Evolutionary conservation across 768 basidiomycete genomes (phyloP), one percentile per base, ranked within the genome.

Genomic region (Scleroderma bovista): DNA sequence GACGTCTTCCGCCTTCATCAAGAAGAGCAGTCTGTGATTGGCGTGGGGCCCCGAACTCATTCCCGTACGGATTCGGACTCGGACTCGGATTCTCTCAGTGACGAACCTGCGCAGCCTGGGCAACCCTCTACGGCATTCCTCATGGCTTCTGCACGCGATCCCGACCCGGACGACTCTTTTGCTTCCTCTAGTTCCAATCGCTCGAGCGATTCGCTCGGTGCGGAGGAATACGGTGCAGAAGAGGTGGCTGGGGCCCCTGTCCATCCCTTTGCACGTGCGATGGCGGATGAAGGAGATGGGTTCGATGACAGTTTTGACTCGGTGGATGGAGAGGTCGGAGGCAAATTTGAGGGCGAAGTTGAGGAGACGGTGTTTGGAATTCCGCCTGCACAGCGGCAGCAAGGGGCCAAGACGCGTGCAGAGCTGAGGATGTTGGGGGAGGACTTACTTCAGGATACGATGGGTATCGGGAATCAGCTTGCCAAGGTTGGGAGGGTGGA

Each of bases 321-420:
- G 34, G 79, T 74, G 50, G 76, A 78, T 52, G 53, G 29, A 12
- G 75, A 72, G 51, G 66, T 65, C 44, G 69, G 70, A 33, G 59
- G 54, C 12, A 55, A 17, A 6, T 45, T 40, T 29, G 54, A 23
- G 4, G 60, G 51, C 22, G 69, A 61, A 22, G 70, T 74, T 44
- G 81, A 83, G 58, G 84, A 88, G 64, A 87, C 87, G 12, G 66
- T 88, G 47, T 88, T 89, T 66, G 87, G 87, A 15, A 77, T 80
- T 11, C 75, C 76, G 9, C 81, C 81, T 36, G 77, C 72, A 32
- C 75, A 76, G 52, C 69, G 80, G 42, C 61, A 65, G 51, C 62
- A 61, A 33, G 44, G 50, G 47, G 40, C 42, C 38, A 61, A 45
- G 52, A 58, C 48, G 47, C 64, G 33, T 31, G 57, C 61, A 15